A percentile compares a stretch with the other conserved stretches of the same genome.
Evolutionary conservation across 2,329 filamentous ascomycete species (phyloP).

Genomic region (Thermothelomyces thermophilus): DNA sequence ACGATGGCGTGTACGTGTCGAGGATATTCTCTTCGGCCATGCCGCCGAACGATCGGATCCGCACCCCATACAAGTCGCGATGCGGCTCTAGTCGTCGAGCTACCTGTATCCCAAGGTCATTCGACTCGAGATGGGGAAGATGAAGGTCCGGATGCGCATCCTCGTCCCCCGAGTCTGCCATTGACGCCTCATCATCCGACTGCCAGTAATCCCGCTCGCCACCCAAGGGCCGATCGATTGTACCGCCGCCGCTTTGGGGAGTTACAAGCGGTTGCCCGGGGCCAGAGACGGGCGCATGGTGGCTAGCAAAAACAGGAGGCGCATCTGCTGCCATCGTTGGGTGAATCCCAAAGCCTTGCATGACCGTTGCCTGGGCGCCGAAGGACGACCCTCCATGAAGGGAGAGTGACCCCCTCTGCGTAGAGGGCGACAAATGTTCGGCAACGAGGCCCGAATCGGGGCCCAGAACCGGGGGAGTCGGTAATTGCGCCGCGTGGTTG

Average conservation of each 20-base stretch:
- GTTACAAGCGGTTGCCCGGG: neutral
- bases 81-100: conserved; percentile 32
- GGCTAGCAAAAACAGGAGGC: neutral
- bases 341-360: neutral
- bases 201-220: conserved; percentile 40
- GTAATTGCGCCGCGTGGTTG: conserved; percentile 14
- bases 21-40: conserved; percentile 47
- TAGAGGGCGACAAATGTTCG: neutral
- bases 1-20: conserved; percentile 59
- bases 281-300: neutral
- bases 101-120: conserved; percentile 36
- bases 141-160: conserved; percentile 40
- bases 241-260: neutral
- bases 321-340: neutral
- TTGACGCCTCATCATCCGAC: conserved; percentile 55
- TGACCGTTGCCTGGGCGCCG: neutral
- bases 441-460: neutral
- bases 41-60: conserved; percentile 43
- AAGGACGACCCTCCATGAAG: neutral
- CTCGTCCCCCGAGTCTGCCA: conserved; percentile 57
- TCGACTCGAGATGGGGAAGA: conserved; percentile 32
- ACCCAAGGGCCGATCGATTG: conserved; percentile 5
- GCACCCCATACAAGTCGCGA: conserved; percentile 39
- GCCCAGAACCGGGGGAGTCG: conserved; percentile 9
- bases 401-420: no score